These are phyloP conservation scores for Fagus crenata DNA, from an alignment of 306 rosid species.

Conservation along the genomic window DNA sequence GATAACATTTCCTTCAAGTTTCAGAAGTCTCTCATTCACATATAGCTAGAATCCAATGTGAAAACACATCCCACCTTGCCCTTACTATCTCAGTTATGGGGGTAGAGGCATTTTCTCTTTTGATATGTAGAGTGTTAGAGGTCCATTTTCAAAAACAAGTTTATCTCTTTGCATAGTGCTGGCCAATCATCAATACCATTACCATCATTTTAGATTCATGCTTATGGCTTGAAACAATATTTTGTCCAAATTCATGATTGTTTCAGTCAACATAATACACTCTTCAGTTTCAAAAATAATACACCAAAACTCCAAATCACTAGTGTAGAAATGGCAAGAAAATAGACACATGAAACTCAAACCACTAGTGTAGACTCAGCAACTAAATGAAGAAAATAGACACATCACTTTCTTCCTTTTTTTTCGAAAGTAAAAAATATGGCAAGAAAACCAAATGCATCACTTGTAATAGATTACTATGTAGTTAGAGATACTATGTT, in stretches of 20 bases:
- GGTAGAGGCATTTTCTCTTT: background rate
- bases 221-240: background rate
- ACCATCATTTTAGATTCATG: background rate
- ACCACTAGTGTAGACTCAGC: too few species aligned
- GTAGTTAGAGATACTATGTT: too few species aligned
- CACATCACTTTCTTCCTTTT: too few species aligned
- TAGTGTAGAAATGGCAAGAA: too few species aligned
- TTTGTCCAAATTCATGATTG: background rate
- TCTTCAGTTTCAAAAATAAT: too few species aligned
- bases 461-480: too few species aligned
- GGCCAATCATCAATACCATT: background rate
- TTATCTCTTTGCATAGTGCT: background rate
- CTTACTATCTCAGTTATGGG: background rate
- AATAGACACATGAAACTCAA: too few species aligned
- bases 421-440: too few species aligned
- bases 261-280: background rate
- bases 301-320: too few species aligned
- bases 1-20: constrained; percentile 8
- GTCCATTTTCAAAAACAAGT: background rate
- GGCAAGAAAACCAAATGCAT: too few species aligned
- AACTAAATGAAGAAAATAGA: too few species aligned
- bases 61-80: background rate
- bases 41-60: background rate
- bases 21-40: background rate
- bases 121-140: background rate